Conservation (phyloP, 2,329 filamentous ascomycete species). For the Cercospora sp. region DNA sequence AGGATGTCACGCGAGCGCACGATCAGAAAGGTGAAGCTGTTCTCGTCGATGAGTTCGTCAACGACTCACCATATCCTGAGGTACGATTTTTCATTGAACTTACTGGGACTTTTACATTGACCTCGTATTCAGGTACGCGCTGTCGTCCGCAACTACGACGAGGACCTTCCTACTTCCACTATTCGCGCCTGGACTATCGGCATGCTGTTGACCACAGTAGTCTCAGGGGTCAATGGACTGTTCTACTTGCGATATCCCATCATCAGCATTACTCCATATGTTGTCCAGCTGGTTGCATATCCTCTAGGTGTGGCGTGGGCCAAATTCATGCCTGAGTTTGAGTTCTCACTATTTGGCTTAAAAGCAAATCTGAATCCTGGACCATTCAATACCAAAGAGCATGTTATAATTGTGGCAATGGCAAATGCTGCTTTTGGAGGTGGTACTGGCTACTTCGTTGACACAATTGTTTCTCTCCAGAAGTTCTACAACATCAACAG, state of each 20-base stretch:
- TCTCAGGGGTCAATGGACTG: slow-evolving; percentile 69
- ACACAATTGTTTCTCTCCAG: slow-evolving; percentile 30
- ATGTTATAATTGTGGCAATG: slow-evolving; percentile 34
- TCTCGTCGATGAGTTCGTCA: slow-evolving; percentile 61
- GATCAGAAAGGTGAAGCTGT: slow-evolving; percentile 59
- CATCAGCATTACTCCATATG: slow-evolving; percentile 83
- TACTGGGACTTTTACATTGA: too few relatives aligned
- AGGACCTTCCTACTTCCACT: slow-evolving; percentile 65
- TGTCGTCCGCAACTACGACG: slow-evolving; percentile 64
- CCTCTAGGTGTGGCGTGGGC: slow-evolving; percentile 75
- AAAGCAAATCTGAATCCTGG: slow-evolving; percentile 48
- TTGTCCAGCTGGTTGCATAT: slow-evolving; percentile 79
- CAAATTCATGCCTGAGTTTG: slow-evolving; percentile 26
- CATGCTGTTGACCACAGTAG: slow-evolving; percentile 60
- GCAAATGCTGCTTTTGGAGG: slow-evolving; percentile 55
- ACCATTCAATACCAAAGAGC: slow-evolving; percentile 48
- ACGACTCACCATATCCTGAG: slow-evolving; percentile 68
- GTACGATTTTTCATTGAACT: slow-evolving; percentile 40
- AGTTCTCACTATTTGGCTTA: slow-evolving; percentile 62
- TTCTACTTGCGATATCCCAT: slow-evolving; percentile 88
- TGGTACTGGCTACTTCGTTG: slow-evolving; percentile 31
- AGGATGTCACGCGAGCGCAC: slow-evolving; percentile 56
- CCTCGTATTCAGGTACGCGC: slow-evolving; percentile 46
- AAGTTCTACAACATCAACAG: slow-evolving; percentile 74
- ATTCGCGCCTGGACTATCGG: slow-evolving; percentile 66